Evolutionary conservation across 208 protist species (phyloP).

Genomic region (Paratrypanosoma confusum): DNA sequence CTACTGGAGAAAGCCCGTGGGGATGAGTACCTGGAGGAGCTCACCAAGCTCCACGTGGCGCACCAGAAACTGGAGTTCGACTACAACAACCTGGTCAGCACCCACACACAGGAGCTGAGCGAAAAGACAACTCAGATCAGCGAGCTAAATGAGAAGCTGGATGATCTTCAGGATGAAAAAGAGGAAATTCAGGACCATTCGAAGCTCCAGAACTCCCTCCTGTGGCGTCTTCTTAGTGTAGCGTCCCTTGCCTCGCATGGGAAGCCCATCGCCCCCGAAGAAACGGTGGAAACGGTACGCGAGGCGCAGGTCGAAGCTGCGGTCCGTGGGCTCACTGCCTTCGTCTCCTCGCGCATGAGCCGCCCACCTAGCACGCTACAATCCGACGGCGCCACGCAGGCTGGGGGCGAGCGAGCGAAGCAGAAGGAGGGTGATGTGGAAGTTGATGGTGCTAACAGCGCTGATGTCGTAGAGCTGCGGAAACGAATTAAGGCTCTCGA

Average conservation of each 20-base stretch:
- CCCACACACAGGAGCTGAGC: slow-evolving; percentile 4
- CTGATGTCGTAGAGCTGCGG: slow-evolving; percentile 9
- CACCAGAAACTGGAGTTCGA: slow-evolving; percentile 48
- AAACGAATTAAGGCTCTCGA: slow-evolving; percentile 31
- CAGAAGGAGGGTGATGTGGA: slow-evolving; percentile 3
- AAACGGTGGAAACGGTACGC: slow-evolving; percentile 10
- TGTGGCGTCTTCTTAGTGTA: slow-evolving; percentile 49
- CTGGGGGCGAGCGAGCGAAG: background rate
- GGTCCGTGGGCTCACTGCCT: slow-evolving; percentile 26
- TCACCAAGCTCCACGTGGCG: slow-evolving; percentile 51
- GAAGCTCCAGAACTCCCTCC: slow-evolving; percentile 39
- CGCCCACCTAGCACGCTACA: slow-evolving; percentile 2
- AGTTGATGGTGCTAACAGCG: background rate
- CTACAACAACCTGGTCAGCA: slow-evolving; percentile 33
- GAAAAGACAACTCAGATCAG: slow-evolving; percentile 7
- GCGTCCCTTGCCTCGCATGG: slow-evolving; percentile 30
- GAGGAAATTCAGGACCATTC: slow-evolving; percentile 34
- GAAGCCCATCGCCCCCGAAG: slow-evolving; percentile 11
- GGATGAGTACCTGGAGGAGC: slow-evolving; percentile 47
- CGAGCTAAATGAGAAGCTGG: slow-evolving; percentile 21
- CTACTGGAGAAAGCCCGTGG: slow-evolving; percentile 36
- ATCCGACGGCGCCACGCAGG: background rate
- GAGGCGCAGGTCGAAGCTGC: slow-evolving; percentile 28
- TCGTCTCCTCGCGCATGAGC: slow-evolving; percentile 12
- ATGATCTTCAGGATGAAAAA: slow-evolving; percentile 40